phyloP scores from a whole-genome alignment of 371 early-diverging fungal genomes.

The Caulochytrium protostelioides region DNA sequence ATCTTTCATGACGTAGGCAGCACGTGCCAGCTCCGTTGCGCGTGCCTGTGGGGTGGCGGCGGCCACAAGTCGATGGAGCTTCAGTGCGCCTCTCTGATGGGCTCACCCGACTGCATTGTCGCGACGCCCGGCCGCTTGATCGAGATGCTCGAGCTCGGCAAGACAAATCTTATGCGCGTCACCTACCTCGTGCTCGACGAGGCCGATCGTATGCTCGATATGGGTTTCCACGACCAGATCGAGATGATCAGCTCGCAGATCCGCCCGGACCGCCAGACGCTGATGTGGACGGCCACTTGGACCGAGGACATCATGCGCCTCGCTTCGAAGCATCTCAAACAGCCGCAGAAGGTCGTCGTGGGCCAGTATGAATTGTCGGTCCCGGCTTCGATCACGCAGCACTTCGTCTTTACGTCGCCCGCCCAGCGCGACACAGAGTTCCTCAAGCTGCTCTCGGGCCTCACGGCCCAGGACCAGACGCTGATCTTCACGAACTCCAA shows the following conservation, averaged over 20 bases:
- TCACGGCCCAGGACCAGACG: slow-evolving; percentile 43
- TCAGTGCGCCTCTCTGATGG: too few species aligned
- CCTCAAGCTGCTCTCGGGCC: slow-evolving; percentile 12
- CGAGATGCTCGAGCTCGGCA: slow-evolving; percentile 33
- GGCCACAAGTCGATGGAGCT: too few species aligned
- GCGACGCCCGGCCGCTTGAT: slow-evolving; percentile 64
- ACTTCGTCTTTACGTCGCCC: background rate
- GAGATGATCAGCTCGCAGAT: slow-evolving; percentile 18
- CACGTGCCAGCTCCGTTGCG: too few species aligned
- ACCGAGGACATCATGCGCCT: too few species aligned
- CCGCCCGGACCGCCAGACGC: slow-evolving; percentile 15
- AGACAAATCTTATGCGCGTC: slow-evolving; percentile 13
- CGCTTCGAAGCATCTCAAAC: slow-evolving; percentile 1
- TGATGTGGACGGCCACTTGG: slow-evolving; percentile 21
- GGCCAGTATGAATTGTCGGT: too few species aligned
- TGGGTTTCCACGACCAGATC: slow-evolving; percentile 35
- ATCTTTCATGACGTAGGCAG: too few species aligned
- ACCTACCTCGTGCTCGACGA: slow-evolving; percentile 44
- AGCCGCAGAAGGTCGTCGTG: too few species aligned
- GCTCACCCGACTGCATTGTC: slow-evolving; percentile 60
- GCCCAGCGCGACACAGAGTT: slow-evolving; percentile 11
- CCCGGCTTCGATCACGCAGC: background rate
- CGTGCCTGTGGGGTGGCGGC: too few species aligned
- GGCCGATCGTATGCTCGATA: slow-evolving; percentile 32
- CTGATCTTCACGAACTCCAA: slow-evolving; percentile 43